Percentiles rank a stretch among this genome's conserved stretches.
Evolutionary conservation across 306 rosid species (phyloP).

Genomic region (Gastrolobium villosum): DNA sequence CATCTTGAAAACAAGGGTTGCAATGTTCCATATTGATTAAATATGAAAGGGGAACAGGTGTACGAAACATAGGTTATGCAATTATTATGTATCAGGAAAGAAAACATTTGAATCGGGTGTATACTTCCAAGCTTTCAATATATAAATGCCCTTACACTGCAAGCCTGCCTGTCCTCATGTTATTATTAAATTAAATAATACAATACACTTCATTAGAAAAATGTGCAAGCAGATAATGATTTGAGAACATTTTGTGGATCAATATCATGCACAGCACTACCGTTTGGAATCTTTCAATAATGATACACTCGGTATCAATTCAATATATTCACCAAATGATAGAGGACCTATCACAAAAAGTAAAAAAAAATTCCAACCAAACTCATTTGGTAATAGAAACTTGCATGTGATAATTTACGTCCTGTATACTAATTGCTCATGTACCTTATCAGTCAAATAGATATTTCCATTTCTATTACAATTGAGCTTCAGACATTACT

Average conservation of each 20-base stretch:
- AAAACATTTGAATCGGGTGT: neutral
- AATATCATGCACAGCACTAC: neutral
- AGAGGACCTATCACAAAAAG: neutral
- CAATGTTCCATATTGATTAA: neutral
- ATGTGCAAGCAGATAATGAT: neutral
- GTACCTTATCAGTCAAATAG: conserved; percentile 23
- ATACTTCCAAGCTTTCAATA: conserved; percentile 23
- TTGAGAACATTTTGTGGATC: conserved; percentile 20
- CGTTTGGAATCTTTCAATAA: conserved; percentile 5
- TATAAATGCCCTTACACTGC: conserved; percentile 6
- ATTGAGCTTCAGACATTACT: conserved; percentile 16
- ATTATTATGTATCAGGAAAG: neutral
- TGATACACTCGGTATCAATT: neutral
- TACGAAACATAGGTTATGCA: neutral
- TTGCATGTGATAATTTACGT: neutral
- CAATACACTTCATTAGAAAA: neutral
- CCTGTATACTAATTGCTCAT: neutral
- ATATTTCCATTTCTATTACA: conserved; percentile 31
- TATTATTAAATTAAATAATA: neutral
- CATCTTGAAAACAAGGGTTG: neutral
- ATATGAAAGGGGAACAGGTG: conserved; percentile 4
- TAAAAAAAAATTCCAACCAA: neutral
- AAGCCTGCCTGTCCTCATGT: neutral
- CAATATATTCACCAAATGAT: conserved; percentile 8
- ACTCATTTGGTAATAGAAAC: neutral